Percentiles rank a stretch among this genome's conserved stretches.
Evolutionary conservation across 352 stramenopile genomes (phyloP).

Genomic region (Globisporangium splendens): DNA sequence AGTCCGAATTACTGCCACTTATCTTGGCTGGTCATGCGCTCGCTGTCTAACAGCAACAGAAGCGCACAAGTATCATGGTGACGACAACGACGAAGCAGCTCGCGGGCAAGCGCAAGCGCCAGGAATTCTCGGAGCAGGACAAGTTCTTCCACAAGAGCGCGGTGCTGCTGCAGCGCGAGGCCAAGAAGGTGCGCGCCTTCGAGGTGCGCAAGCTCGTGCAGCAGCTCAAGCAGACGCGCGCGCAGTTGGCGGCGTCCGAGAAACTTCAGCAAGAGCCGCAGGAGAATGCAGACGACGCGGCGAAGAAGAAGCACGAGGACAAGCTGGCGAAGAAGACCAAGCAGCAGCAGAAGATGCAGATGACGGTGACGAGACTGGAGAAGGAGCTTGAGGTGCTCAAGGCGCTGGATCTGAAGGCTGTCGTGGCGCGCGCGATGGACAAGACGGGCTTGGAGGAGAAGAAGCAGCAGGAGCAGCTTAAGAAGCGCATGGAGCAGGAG

Average conservation of each 20-base stretch:
- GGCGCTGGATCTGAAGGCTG: conserved; percentile 39
- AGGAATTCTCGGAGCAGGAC: conserved; percentile 53
- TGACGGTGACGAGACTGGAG: conserved; percentile 42
- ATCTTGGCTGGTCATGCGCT: background rate
- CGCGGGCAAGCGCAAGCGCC: conserved; percentile 52
- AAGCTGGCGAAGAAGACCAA: conserved; percentile 40
- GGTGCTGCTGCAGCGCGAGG: conserved; percentile 64
- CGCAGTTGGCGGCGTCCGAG: conserved; percentile 4
- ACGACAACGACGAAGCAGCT: conserved; percentile 3
- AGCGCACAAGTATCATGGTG: background rate
- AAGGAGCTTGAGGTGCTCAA: conserved; percentile 58
- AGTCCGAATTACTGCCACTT: background rate
- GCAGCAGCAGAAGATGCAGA: conserved; percentile 37
- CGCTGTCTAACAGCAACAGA: background rate
- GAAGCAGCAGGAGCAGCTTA: conserved; percentile 17
- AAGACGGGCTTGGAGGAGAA: conserved; percentile 39
- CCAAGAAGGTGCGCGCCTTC: conserved; percentile 72
- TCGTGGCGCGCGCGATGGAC: conserved; percentile 39
- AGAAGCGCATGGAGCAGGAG: conserved; percentile 14
- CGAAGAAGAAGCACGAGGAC: conserved; percentile 11
- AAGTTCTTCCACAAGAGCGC: conserved; percentile 72
- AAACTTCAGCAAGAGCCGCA: background rate
- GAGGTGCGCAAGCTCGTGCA: conserved; percentile 61
- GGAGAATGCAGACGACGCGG: background rate
- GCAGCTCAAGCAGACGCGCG: conserved; percentile 49